These are phyloP conservation scores for Solanum etuberosum DNA, from an alignment of 257 asterid species.

Conservation along the genomic window DNA sequence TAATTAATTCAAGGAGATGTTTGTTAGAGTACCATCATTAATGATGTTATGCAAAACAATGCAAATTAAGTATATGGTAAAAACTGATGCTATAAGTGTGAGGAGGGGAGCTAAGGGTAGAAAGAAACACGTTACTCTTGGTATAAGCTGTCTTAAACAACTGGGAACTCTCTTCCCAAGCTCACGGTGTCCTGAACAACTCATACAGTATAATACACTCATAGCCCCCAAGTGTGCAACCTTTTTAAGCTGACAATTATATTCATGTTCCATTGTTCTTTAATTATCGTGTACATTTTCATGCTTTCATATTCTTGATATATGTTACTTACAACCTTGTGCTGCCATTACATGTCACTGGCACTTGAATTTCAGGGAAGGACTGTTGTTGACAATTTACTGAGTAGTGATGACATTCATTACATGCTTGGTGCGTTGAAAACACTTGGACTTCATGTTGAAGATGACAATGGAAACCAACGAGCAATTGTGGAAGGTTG, in stretches of 20 bases:
- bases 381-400: constrained; percentile 83
- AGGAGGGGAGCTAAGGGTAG: not conserved
- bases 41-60: not conserved
- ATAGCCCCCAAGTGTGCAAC: not conserved
- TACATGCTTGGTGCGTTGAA: constrained; percentile 90
- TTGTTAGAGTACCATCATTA: not conserved
- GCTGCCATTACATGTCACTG: not conserved
- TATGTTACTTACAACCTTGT: not conserved
- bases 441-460: constrained; percentile 79
- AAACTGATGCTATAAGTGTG: not conserved
- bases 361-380: constrained; percentile 52
- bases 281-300: not conserved
- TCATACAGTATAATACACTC: not conserved
- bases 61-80: not conserved
- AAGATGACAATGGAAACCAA: constrained; percentile 59
- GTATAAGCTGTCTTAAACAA: not conserved
- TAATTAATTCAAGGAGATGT: not conserved
- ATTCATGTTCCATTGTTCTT: not conserved
- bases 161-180: not conserved
- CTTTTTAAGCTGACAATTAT: not conserved
- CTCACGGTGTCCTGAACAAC: not conserved
- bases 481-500: constrained; percentile 80
- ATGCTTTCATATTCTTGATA: not conserved
- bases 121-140: not conserved
- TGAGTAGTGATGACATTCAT: constrained; percentile 84